Evolutionary conservation across 768 basidiomycete genomes (phyloP), one percentile per base, ranked within the genome.

Genomic region (Sporobolomyces pararoseus): DNA sequence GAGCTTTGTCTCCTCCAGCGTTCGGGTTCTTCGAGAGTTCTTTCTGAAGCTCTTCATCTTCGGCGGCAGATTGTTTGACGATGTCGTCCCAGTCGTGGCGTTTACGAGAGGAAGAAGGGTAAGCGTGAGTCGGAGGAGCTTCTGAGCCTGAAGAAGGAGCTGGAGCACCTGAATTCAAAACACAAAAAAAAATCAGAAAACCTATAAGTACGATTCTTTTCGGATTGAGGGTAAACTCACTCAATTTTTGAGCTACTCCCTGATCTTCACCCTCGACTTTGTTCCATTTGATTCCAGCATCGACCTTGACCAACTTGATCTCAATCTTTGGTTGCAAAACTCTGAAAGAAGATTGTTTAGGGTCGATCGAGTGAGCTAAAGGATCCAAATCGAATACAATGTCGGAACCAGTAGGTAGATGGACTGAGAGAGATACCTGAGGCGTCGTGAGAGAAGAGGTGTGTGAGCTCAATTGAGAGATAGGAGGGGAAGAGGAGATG

Each of bases 11-110:
- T 27, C 94, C 94, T 29, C 90, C 90, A 23, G 88, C 87, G 79
- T 96, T 97, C 37, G 92, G 89, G 77, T 91, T 91, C 72, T 93
- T 86, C 21, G 34, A 19, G 37, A 50, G 35, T 27, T 88, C 84
- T 55, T 68, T 66, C 53, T 44, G 63, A 9, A 57, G 47, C 39
- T 52, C 81, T 51, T 89, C 86, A 77, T 89, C 89, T 2, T 92
- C 91, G 10, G 81, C 78, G 23, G 81, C 80, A 89, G 85, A 68
- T 90, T 88, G 25, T 83, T 81, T 37, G 83, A 83, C 89, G 73
- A 94, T 84, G 10, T 84, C 85, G 64, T 95, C 93, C 95, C 95
- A 99, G 76, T 99, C 92, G 83, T 90, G 93, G 66, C 77, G 82
- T 73, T 81, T 82, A 54, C 68, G 80, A 76, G 76, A 79, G 39